Base-by-base conservation (phyloP, 805 yeast genomes). In the Jamesozyma piceae region DNA sequence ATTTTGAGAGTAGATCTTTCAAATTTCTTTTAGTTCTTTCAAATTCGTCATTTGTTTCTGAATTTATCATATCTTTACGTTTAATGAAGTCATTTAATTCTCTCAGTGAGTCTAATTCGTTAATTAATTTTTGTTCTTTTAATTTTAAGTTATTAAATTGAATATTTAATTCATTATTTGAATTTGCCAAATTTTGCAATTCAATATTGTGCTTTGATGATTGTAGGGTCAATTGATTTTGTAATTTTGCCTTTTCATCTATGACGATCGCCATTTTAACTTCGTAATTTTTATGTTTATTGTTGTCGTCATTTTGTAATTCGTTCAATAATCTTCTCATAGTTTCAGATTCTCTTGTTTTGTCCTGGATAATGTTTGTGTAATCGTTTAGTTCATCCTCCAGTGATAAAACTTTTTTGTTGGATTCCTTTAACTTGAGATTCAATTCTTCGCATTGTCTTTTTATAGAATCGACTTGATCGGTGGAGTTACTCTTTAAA, bases 381-480 rank as follows among this genome's bases (percentile, higher is more conserved):
- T 84, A 68, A 44, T 89, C 97, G 10, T 73, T 67, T n/a, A 90
- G 64, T 55, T 89, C 96, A 43, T 87, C 95, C 50, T 84, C 88
- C 24, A 89, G 58, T 2, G 77, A 73, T 43, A 83, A 88, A 19
- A 75, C 68, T 48, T 75, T 72, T 41, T 69, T 69, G 35, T 70
- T 72, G 1, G 78, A 66, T 51, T 92, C 97, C 46, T 74, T 74
- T 32, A 79, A 63, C 42, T 83, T 76, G 72, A 82, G 73, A 2
- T 71, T 55, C 39, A 83, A 58, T 53, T 86, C 95, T 40, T 85
- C 90, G 45, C 79, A 75, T 56, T 84, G 87, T 49, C 77, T 80
- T 52, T 74, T 80, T 45, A 77, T 52, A 0, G 68, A 50, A 32
- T 74, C 80, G 8, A 69, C 65, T 44, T 70, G 73, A 21, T 69